A percentile compares a stretch with the other conserved stretches of the same genome.
phyloP scores from a whole-genome alignment of 345 rosid genomes.

The Populus davidiana region DNA sequence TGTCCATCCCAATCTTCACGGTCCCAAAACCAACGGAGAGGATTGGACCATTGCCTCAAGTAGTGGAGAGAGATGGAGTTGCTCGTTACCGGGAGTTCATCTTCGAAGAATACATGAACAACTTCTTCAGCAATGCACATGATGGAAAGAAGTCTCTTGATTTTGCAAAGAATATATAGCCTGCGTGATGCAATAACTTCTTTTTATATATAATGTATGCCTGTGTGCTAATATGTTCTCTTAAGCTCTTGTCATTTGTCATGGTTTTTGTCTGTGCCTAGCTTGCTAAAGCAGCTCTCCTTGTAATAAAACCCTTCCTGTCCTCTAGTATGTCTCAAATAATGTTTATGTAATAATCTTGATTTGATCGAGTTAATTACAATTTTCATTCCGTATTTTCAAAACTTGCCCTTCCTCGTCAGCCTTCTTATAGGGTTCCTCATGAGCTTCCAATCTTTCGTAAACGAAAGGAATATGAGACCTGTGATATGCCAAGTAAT shows the following conservation, averaged over 20 bases:
- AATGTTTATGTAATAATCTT: no score
- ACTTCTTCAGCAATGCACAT: constrained; percentile 45
- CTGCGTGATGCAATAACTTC: background rate
- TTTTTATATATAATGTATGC: background rate
- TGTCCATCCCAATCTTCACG: constrained; percentile 54
- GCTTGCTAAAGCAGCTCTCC: background rate
- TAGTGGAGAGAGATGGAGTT: constrained; percentile 41
- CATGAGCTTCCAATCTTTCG: no score
- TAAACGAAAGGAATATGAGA: no score
- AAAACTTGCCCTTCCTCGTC: no score
- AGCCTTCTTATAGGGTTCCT: no score
- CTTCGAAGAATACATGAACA: constrained; percentile 50
- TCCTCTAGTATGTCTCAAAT: no score
- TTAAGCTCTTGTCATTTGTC: background rate
- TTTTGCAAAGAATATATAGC: constrained; percentile 16
- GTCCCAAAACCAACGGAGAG: constrained; percentile 37
- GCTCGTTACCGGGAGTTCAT: constrained; percentile 42
- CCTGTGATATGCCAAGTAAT: no score
- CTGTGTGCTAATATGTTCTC: background rate
- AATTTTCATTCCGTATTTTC: no score
- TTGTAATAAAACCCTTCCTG: background rate
- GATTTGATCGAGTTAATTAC: no score
- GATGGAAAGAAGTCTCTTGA: constrained; percentile 59
- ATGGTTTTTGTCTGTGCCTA: background rate
- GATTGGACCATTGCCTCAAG: constrained; percentile 46